Evolutionary conservation across 23 red algal species (phyloP), one percentile per base, ranked within the genome.

Genomic region (Chondrus crispus): DNA sequence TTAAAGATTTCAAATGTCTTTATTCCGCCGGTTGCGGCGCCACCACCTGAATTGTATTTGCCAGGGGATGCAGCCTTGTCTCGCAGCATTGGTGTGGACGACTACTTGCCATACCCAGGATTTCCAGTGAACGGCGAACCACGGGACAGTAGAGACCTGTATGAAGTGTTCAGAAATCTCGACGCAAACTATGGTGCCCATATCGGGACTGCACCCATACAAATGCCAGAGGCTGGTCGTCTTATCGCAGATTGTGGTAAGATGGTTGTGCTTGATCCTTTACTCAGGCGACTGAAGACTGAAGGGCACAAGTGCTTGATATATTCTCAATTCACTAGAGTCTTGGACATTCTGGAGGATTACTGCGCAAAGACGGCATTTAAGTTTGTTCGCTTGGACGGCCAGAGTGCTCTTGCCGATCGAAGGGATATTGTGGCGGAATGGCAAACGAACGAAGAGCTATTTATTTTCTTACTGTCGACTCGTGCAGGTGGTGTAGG

Each of bases 301-400:
- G 97, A 96, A 88, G 93, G 95, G 19, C 97, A 99, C 69, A 88
- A 93, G n/a, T 91, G 90, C 32, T 64, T 99, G 30, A 92, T 99
- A 32, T 99, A 95, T 76, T 96, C 91, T 32, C 97, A 99, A 71
- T 95, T 99, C 49, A 96, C 94, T 2, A 76, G 78, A 62, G 94
- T 99, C 79, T 44, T 96, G 46, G 94, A 99, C 77, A 99, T 99
- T 83, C 57, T 99, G 74, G 97, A 99, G 53, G 91, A 99, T 74
- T 99, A 96, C 64, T 96, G 94, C 45, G 85, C 80, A 20, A 86
- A 88, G 43, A 79, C 84, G 24, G 78, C 84, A 2, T 96, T 85
- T 62, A 92, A 95, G 70, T 96, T 93, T 91, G 94, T 92, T 5
- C 46, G 97, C 20, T 62, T 99, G 49, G 97, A 99, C 64, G 97